Percentiles rank a stretch among this genome's conserved stretches.
These are phyloP conservation scores for Hypoxylon lenormandii DNA, from an alignment of 495 filamentous ascomycete species.

Conservation along the genomic window DNA sequence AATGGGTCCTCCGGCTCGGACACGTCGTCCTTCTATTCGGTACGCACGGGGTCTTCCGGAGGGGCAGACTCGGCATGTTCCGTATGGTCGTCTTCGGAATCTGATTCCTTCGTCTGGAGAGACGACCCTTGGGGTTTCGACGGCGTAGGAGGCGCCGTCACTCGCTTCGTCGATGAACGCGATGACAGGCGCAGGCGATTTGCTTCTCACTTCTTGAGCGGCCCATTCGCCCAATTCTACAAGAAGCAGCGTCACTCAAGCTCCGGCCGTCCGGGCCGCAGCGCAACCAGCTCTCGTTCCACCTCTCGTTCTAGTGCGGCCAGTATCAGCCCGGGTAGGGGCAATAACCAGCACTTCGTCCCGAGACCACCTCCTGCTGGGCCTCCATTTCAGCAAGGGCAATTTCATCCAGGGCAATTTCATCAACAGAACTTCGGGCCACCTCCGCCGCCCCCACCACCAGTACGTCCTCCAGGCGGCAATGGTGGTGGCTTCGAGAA, in stretches of 20 bases:
- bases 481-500: slow-evolving; percentile 41
- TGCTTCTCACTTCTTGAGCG: slow-evolving; percentile 47
- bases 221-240: slow-evolving; percentile 47
- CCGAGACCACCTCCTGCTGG: slow-evolving; percentile 27
- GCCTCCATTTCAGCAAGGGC: slow-evolving; percentile 17
- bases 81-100: slow-evolving; percentile 48
- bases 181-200: slow-evolving; percentile 41
- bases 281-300: slow-evolving; percentile 23
- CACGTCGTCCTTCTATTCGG: slow-evolving; percentile 43
- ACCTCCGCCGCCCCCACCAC: slow-evolving; percentile 35
- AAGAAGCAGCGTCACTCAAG: slow-evolving; percentile 36
- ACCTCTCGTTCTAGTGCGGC: slow-evolving; percentile 19
- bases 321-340: slow-evolving; percentile 11
- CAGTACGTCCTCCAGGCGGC: slow-evolving; percentile 3
- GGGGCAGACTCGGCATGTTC: slow-evolving; percentile 42
- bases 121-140: slow-evolving; percentile 46
- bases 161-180: slow-evolving; percentile 43
- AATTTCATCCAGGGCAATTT: slow-evolving; percentile 12
- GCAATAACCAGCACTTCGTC: slow-evolving; percentile 28
- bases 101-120: slow-evolving; percentile 47
- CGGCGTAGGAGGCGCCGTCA: slow-evolving; percentile 49
- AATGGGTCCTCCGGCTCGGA: slow-evolving; percentile 38
- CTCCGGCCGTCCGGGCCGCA: slow-evolving; percentile 33
- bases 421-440: slow-evolving; percentile 27
- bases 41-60: slow-evolving; percentile 13